phyloP scores from a whole-genome alignment of 345 rosid genomes.

The Pelargonium nanum region DNA sequence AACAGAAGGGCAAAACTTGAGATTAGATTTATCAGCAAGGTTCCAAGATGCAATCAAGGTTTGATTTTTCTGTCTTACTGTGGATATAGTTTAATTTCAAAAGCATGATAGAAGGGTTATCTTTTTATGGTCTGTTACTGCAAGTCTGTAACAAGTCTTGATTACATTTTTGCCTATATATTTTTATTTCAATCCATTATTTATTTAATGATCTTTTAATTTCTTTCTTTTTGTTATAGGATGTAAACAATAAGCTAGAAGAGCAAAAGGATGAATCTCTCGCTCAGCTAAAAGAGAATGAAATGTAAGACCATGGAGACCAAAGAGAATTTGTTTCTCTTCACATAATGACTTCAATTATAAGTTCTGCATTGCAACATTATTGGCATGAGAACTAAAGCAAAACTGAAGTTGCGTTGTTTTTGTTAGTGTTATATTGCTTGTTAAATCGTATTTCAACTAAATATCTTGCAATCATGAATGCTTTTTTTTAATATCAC shows the following conservation, averaged over 20 bases:
- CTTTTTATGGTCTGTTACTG: not conserved
- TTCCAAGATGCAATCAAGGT: constrained; percentile 95
- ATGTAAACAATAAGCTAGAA: constrained; percentile 77
- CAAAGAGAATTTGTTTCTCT: not conserved
- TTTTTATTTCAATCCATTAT: too few species aligned
- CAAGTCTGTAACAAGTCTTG: too few species aligned
- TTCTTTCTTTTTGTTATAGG: constrained; percentile 37
- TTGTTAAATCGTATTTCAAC: not conserved
- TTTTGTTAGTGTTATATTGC: not conserved
- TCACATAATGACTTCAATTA: not conserved
- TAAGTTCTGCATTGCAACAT: not conserved
- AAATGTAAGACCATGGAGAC: constrained; percentile 46
- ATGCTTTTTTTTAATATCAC: too few species aligned
- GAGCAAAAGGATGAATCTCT: constrained; percentile 82
- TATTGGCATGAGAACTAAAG: not conserved
- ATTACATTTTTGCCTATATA: too few species aligned
- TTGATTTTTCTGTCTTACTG: constrained; percentile 6
- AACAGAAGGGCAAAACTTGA: constrained; percentile 75
- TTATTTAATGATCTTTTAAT: too few species aligned
- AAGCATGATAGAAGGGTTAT: not conserved
- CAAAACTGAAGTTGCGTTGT: not conserved
- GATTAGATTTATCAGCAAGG: constrained; percentile 77
- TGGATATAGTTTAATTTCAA: not conserved
- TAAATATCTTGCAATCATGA: not conserved
- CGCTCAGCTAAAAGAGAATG: constrained; percentile 82